phyloP scores from a whole-genome alignment of 805 yeast genomes.

The Suhomyces tanzawaensis region DNA sequence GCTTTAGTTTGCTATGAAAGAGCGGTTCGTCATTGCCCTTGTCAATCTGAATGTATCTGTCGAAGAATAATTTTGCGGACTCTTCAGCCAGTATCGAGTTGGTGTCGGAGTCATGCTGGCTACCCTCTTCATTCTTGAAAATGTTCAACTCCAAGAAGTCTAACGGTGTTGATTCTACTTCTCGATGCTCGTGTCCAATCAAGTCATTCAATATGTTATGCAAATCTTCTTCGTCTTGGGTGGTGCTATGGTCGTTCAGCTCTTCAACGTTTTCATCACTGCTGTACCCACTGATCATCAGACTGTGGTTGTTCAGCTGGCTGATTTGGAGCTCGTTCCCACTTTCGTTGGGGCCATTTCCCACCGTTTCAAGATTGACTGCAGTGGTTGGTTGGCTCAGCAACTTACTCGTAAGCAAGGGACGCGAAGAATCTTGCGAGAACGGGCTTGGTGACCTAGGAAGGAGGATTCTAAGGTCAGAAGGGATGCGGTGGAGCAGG shows the following conservation, averaged over 20 bases:
- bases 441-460: constrained; percentile 2
- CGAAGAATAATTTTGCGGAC: constrained; percentile 12
- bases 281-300: background rate
- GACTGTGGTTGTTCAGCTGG: background rate
- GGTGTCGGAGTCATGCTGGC: background rate
- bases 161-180: background rate
- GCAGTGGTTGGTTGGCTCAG: constrained; percentile 21
- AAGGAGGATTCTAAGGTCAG: constrained; percentile 2
- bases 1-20: constrained; percentile 49
- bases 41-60: constrained; percentile 15
- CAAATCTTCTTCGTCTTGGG: constrained; percentile 23
- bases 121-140: constrained; percentile 6
- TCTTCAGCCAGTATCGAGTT: background rate
- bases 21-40: constrained; percentile 11
- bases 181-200: constrained; percentile 10
- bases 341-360: background rate
- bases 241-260: constrained; percentile 5
- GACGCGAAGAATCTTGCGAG: background rate
- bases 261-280: constrained; percentile 8
- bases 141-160: constrained; percentile 14
- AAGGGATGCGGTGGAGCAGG: no score
- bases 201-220: constrained; percentile 23
- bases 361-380: constrained; percentile 18
- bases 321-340: constrained; percentile 1
- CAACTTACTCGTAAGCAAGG: background rate